A percentile compares a stretch with the other conserved stretches of the same genome.
Evolutionary conservation across 306 rosid genomes (phyloP).

Genomic region (Phaseolus lunatus): DNA sequence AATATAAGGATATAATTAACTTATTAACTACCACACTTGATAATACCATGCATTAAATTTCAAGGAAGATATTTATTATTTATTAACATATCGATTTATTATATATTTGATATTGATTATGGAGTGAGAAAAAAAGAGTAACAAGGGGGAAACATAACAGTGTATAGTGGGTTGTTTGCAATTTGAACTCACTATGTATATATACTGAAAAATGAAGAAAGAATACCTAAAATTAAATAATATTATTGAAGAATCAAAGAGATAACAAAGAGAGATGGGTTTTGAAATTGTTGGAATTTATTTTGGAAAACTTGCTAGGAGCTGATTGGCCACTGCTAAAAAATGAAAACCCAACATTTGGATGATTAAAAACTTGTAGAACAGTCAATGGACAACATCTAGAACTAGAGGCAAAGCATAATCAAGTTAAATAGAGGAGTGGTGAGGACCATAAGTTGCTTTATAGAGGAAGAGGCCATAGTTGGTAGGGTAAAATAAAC

Average conservation of each 20-base stretch:
- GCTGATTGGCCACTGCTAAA: too few relatives aligned
- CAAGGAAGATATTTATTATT: neutral
- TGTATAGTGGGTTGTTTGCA: too few relatives aligned
- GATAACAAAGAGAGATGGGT: too few relatives aligned
- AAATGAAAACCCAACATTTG: too few relatives aligned
- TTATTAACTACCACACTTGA: neutral
- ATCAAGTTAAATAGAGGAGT: neutral
- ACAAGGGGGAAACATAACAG: too few relatives aligned
- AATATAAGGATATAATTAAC: neutral
- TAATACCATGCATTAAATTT: neutral
- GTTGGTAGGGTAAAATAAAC: neutral
- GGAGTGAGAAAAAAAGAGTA: too few relatives aligned
- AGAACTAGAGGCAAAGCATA: neutral
- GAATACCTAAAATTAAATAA: neutral
- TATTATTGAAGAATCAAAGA: neutral
- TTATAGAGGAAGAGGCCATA: neutral
- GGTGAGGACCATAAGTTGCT: neutral
- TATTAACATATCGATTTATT: too few relatives aligned
- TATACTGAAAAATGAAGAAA: too few relatives aligned
- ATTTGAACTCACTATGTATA: too few relatives aligned
- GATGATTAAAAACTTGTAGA: too few relatives aligned
- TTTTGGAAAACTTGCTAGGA: too few relatives aligned
- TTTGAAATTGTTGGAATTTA: neutral
- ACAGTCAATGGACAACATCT: neutral
- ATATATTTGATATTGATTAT: too few relatives aligned